These are phyloP conservation scores for Candida ortonii DNA, from an alignment of 805 yeast species.

Conservation along the genomic window DNA sequence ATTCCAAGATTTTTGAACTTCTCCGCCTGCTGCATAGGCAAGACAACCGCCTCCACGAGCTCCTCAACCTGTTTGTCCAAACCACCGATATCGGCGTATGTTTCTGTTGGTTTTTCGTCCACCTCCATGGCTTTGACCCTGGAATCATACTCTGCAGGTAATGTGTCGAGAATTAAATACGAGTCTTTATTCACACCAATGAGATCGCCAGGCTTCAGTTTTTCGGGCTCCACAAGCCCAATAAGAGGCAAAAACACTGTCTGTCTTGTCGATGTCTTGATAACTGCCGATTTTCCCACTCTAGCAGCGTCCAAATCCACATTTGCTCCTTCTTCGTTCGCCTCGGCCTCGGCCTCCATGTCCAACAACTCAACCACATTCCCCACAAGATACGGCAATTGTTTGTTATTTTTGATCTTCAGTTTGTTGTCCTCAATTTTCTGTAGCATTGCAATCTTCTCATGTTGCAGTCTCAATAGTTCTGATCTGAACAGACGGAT, in stretches of 20 bases:
- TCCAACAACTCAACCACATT: constrained; percentile 94
- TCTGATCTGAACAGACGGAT: constrained; percentile 94
- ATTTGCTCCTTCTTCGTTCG: constrained; percentile 89
- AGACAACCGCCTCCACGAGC: constrained; percentile 94
- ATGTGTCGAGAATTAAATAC: constrained; percentile 84
- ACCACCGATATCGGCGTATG: constrained; percentile 97
- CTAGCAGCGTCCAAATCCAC: constrained; percentile 89
- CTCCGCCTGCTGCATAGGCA: constrained; percentile 98
- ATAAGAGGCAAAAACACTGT: constrained; percentile 94
- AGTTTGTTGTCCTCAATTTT: constrained; percentile 94
- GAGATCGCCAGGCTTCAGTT: constrained; percentile 94
- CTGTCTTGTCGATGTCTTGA: constrained; percentile 95
- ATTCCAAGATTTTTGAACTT: constrained; percentile 92
- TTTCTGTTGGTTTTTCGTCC: constrained; percentile 97
- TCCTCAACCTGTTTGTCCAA: constrained; percentile 98
- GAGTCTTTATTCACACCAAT: constrained; percentile 98
- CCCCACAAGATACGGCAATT: constrained; percentile 93
- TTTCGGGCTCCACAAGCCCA: constrained; percentile 89
- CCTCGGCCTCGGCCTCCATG: constrained; percentile 78
- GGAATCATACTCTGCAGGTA: constrained; percentile 96
- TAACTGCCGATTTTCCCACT: constrained; percentile 95
- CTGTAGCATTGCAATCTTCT: constrained; percentile 87
- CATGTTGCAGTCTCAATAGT: constrained; percentile 85
- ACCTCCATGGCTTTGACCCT: constrained; percentile 99
- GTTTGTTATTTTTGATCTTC: constrained; percentile 92